These are phyloP conservation scores for Osmanthus fragrans DNA, from an alignment of 257 asterid genomes.

Conservation along the genomic window DNA sequence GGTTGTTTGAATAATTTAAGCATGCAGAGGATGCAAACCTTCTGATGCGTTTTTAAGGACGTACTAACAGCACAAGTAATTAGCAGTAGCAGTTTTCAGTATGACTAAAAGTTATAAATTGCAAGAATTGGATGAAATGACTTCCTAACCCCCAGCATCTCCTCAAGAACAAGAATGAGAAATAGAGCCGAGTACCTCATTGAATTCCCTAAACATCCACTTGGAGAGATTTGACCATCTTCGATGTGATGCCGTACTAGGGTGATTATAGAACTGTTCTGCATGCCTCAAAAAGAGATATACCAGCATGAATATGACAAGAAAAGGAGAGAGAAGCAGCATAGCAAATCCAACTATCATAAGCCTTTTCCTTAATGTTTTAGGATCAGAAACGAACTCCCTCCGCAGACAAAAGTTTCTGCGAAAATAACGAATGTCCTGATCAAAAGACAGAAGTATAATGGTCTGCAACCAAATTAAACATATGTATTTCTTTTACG, in stretches of 20 bases:
- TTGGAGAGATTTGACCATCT: slow-evolving; percentile 98
- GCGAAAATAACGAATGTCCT: slow-evolving; percentile 32
- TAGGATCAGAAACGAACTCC: slow-evolving; percentile 82
- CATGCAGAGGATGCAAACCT: not conserved
- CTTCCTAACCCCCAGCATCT: not conserved
- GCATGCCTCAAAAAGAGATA: slow-evolving; percentile 97
- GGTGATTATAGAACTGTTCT: slow-evolving; percentile 94
- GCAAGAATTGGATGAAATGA: not conserved
- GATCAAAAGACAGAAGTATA: not conserved
- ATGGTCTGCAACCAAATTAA: not conserved
- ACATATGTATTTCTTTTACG: not conserved
- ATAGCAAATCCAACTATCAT: slow-evolving; percentile 82
- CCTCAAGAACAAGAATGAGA: not conserved
- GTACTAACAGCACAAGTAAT: not conserved
- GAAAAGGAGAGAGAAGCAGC: slow-evolving; percentile 89
- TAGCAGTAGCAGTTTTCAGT: not conserved
- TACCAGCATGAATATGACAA: slow-evolving; percentile 91
- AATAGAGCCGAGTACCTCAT: slow-evolving; percentile 59
- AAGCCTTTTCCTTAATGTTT: slow-evolving; percentile 81
- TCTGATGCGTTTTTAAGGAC: not conserved
- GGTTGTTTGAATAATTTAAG: not conserved
- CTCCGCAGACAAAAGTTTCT: slow-evolving; percentile 77
- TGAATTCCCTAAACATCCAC: slow-evolving; percentile 96
- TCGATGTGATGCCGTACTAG: slow-evolving; percentile 89
- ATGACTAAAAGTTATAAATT: not conserved